Base-by-base conservation (phyloP, 805 yeast species). In the Sugiyamaella chiloensis region DNA sequence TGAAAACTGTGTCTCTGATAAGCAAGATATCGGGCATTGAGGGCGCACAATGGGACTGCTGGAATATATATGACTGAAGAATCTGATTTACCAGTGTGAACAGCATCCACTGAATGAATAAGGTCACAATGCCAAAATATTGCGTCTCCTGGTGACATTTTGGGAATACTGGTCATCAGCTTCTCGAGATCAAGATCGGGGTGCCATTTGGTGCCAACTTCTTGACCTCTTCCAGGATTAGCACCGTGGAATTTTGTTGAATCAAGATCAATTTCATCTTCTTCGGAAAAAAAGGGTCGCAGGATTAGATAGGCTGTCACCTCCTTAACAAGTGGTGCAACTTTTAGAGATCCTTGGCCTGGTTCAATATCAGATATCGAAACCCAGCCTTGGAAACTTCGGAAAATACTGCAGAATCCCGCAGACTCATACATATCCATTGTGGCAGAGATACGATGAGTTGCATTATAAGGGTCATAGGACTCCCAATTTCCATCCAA, bases 361-460 rank as follows among this genome's bases (percentile, higher is more conserved):
- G 68, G 60, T 12, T 61, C 63, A 9, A 59, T 65, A 14, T 60
- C 62, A 14, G 69, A 61, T 48, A 73, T 56, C 2, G 74, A 63
- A 14, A 72, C 52, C 75, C 76, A 73, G 5, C 76, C 76, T 55
- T 73, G 76, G 37, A 70, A 67, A 3, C 72, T 59, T 44, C 78
- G 62, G 53, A 72, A 70, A 12, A 64, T 62, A 11, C 69, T 59
- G 52, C 73, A 68, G n/a, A 52, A 50, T 2, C 60, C 54, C 19
- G 40, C 55, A 14, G 57, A 54, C 34, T 61, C 62, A 52, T 71
- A 68, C 41, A 67, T 52, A 44, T 68, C 67, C 46, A 64, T 61
- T 7, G 57, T 56, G 1, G 72, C 71, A 21, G 56, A 50, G 8
- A 67, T 58, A 23, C 76, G 56, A 27, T 63, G 62, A 17, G 65